Evolutionary conservation across 2,329 filamentous ascomycete species (phyloP).

Genomic region (Erysiphe pulchra): DNA sequence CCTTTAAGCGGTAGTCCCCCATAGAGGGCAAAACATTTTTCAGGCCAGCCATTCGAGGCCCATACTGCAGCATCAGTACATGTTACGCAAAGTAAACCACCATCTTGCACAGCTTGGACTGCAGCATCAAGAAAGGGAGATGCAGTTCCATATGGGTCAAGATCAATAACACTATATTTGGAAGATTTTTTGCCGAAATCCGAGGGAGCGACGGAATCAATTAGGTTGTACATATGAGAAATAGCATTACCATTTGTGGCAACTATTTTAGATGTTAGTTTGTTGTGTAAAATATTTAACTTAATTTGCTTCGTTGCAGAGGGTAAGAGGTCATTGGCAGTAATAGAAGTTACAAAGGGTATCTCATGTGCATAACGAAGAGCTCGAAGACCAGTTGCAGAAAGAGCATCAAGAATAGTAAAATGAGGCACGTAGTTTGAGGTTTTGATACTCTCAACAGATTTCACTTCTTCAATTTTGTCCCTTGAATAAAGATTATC

Average conservation of each 20-base stretch:
- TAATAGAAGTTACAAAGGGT: slow-evolving; percentile 56
- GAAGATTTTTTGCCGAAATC: slow-evolving; percentile 13
- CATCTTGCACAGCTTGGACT: slow-evolving; percentile 56
- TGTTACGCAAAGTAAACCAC: slow-evolving; percentile 78
- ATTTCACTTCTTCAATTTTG: neutral
- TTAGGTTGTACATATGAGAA: slow-evolving; percentile 68
- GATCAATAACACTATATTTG: slow-evolving; percentile 78
- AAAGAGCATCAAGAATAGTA: slow-evolving; percentile 82
- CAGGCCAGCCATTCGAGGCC: slow-evolving; percentile 78
- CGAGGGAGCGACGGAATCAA: slow-evolving; percentile 17
- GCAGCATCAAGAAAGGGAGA: slow-evolving; percentile 81
- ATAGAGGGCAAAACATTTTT: slow-evolving; percentile 87
- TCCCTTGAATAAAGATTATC: neutral
- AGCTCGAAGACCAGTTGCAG: slow-evolving; percentile 75
- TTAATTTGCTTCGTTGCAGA: slow-evolving; percentile 59
- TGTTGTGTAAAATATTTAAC: slow-evolving; percentile 66
- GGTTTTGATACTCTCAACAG: neutral
- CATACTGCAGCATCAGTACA: slow-evolving; percentile 93
- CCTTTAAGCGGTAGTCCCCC: slow-evolving; percentile 75
- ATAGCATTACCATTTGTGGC: slow-evolving; percentile 63
- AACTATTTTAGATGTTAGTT: slow-evolving; percentile 41
- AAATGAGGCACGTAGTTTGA: slow-evolving; percentile 19
- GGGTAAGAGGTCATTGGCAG: slow-evolving; percentile 68
- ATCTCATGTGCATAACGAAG: slow-evolving; percentile 81
- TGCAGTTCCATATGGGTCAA: slow-evolving; percentile 88